Evolutionary conservation across 805 yeast genomes (phyloP).

Genomic region (Kodamaea hsintzibuensis): DNA sequence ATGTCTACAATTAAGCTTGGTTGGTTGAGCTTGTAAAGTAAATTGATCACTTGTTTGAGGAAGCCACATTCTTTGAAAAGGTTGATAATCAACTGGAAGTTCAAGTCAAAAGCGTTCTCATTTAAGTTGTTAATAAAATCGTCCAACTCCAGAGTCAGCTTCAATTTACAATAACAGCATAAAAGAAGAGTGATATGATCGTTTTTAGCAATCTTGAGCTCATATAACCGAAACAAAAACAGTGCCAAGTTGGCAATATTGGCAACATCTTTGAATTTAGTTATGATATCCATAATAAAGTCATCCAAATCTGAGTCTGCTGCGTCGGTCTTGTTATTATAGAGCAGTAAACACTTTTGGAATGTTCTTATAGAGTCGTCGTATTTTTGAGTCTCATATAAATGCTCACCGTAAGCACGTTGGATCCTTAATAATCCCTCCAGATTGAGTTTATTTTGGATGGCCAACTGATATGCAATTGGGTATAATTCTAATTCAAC

Average conservation of each 20-base stretch:
- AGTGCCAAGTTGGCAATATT: constrained; percentile 63
- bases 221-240: constrained; percentile 63
- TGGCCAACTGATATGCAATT: constrained; percentile 71
- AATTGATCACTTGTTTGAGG: constrained; percentile 60
- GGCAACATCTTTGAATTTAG: constrained; percentile 76
- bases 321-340: constrained; percentile 18
- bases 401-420: constrained; percentile 64
- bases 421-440: constrained; percentile 31
- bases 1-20: constrained; percentile 77
- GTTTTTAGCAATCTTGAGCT: constrained; percentile 55
- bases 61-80: constrained; percentile 75
- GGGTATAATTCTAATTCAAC: constrained; percentile 69
- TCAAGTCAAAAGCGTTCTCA: constrained; percentile 46
- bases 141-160: constrained; percentile 56
- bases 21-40: constrained; percentile 72
- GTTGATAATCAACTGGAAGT: constrained; percentile 64
- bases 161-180: constrained; percentile 78
- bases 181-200: constrained; percentile 82
- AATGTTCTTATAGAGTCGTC: constrained; percentile 76
- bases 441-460: constrained; percentile 29
- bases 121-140: constrained; percentile 51
- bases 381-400: constrained; percentile 64
- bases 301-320: constrained; percentile 30
- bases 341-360: constrained; percentile 43
- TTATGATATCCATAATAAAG: constrained; percentile 68